Percentiles rank a stretch among this genome's conserved stretches.
These are phyloP conservation scores for Coemansia sp. DNA, from an alignment of 192 early-diverging fungal species.

Conservation along the genomic window DNA sequence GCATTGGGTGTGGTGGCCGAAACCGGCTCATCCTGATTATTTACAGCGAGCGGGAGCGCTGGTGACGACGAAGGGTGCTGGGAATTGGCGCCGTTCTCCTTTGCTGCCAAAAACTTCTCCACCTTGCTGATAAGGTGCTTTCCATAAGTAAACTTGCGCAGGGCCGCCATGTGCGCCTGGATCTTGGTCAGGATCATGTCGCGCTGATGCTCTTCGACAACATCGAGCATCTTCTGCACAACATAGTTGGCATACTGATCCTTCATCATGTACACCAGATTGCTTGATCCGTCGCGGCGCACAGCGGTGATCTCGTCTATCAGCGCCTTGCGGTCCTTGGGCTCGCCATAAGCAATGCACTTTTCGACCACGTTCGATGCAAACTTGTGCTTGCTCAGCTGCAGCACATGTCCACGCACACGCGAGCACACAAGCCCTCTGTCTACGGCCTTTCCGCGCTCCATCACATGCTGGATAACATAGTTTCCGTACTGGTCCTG, in stretches of 20 bases:
- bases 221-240: slow-evolving; percentile 99
- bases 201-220: slow-evolving; percentile 89
- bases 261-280: slow-evolving; percentile 97
- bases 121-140: slow-evolving; percentile 89
- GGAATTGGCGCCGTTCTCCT: slow-evolving; percentile 9
- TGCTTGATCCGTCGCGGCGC: slow-evolving; percentile 75
- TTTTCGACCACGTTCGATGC: slow-evolving; percentile 98
- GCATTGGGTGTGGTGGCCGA: slow-evolving; percentile 7
- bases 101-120: slow-evolving; percentile 42
- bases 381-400: slow-evolving; percentile 98
- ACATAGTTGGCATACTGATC: slow-evolving; percentile 99
- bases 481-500: slow-evolving; percentile 99
- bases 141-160: slow-evolving; percentile 98
- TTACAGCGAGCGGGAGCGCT: slow-evolving; percentile 7
- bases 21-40: background rate
- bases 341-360: slow-evolving; percentile 92
- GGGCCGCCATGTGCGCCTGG: slow-evolving; percentile 84
- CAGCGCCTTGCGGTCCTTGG: slow-evolving; percentile 79
- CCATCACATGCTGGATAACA: slow-evolving; percentile 98
- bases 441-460: slow-evolving; percentile 87
- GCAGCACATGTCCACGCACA: slow-evolving; percentile 88
- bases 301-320: slow-evolving; percentile 92
- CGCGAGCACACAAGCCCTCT: slow-evolving; percentile 86
- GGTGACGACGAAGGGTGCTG: slow-evolving; percentile 12
- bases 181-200: slow-evolving; percentile 88